phyloP scores from a whole-genome alignment of 78 protist genomes.

The Dictyostelium purpureum region DNA sequence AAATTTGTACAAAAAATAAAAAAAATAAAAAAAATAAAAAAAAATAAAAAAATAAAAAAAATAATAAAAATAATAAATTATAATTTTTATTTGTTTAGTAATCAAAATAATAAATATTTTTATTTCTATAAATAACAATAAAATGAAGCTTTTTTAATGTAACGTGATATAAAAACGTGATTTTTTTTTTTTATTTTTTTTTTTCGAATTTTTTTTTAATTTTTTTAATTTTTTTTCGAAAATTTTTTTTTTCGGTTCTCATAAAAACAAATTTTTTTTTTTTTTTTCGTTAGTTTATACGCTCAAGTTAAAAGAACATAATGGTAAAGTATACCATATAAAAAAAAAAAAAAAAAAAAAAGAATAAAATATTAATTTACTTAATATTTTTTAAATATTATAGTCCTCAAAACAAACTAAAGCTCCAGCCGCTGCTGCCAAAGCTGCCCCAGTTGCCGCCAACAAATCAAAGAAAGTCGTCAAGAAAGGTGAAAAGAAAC shows the following conservation, averaged over 20 bases:
- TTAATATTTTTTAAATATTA: neutral
- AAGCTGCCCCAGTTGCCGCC: slow-evolving; percentile 21
- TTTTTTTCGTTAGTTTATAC: no score
- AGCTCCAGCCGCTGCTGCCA: slow-evolving; percentile 55
- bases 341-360: neutral
- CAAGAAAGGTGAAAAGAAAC: slow-evolving; percentile 25
- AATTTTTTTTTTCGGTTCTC: neutral
- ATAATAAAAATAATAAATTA: neutral
- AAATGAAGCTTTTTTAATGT: neutral
- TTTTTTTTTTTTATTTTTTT: no score
- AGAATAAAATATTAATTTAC: neutral
- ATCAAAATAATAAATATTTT: no score
- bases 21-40: neutral
- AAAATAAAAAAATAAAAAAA: neutral
- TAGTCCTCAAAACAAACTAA: slow-evolving; percentile 13
- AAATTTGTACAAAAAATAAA: neutral
- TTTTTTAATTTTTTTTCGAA: neutral
- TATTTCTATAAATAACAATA: neutral
- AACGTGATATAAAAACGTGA: neutral
- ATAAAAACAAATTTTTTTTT: no score
- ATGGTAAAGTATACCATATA: no score
- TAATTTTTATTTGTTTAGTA: no score
- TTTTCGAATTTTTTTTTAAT: neutral
- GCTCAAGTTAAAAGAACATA: no score
- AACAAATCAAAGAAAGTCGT: neutral